phyloP scores from a whole-genome alignment of 495 filamentous ascomycete genomes.

The Penicillium tannophilum region DNA sequence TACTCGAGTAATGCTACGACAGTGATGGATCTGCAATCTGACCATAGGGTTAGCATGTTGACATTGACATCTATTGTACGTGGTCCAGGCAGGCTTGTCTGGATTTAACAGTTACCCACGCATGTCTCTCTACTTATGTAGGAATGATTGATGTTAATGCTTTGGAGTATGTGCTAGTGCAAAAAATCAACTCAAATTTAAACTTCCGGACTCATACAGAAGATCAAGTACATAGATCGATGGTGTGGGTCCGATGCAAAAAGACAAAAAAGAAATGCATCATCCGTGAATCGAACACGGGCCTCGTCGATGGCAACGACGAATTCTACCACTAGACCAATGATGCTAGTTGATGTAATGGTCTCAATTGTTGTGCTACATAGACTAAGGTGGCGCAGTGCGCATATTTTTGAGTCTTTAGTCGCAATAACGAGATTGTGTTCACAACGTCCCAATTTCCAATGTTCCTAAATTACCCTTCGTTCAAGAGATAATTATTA shows the following conservation, averaged over 20 bases:
- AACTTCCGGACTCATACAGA: neutral
- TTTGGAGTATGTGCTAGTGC: neutral
- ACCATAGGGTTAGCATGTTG: neutral
- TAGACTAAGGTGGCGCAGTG: neutral
- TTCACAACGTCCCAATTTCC: no score
- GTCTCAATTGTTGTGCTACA: neutral
- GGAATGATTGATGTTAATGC: neutral
- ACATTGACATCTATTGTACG: neutral
- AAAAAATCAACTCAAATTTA: neutral
- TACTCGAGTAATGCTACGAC: constrained; percentile 2
- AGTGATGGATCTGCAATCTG: neutral
- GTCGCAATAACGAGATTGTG: no score
- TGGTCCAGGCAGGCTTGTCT: neutral
- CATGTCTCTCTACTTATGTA: neutral
- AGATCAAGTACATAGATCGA: neutral
- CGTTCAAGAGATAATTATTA: no score
- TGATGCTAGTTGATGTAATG: constrained; percentile 40
- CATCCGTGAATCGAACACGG: constrained; percentile 61
- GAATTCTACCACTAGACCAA: constrained; percentile 64
- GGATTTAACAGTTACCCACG: neutral
- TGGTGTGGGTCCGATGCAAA: neutral
- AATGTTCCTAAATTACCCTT: no score
- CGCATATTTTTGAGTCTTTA: no score
- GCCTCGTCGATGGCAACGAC: constrained; percentile 62
- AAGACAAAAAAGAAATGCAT: constrained; percentile 38